Evolutionary conservation across 441 rosid genomes (phyloP).

Genomic region (Arabidopsis hybrid): DNA sequence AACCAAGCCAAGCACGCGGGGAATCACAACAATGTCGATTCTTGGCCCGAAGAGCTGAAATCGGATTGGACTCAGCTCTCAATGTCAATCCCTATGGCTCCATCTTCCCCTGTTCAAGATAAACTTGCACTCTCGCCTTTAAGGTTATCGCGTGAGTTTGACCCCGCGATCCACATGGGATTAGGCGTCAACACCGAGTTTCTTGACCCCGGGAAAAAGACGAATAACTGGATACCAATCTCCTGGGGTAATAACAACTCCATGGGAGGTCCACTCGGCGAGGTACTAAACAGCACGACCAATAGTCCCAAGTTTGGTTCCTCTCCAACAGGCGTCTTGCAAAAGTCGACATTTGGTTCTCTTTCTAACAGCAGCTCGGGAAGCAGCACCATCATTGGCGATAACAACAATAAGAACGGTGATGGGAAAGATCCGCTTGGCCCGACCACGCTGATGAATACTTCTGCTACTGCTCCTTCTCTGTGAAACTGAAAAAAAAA

Average conservation of each 20-base stretch:
- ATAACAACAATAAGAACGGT: conserved; percentile 45
- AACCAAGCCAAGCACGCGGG: conserved; percentile 50
- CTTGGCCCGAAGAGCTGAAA: conserved; percentile 70
- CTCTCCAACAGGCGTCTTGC: conserved; percentile 79
- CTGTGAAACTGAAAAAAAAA: conserved; percentile 14
- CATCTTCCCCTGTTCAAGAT: conserved; percentile 54
- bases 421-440: conserved; percentile 44
- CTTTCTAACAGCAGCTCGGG: conserved; percentile 80
- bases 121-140: conserved; percentile 60
- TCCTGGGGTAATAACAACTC: conserved; percentile 68
- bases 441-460: conserved; percentile 28
- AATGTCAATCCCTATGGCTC: conserved; percentile 66
- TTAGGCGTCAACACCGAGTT: conserved; percentile 46
- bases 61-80: conserved; percentile 79
- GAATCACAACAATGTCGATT: conserved; percentile 40
- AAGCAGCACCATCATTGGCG: conserved; percentile 63
- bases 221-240: conserved; percentile 65
- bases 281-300: conserved; percentile 64
- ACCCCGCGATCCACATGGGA: conserved; percentile 45
- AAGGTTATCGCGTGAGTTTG: conserved; percentile 59
- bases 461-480: conserved; percentile 34
- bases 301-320: conserved; percentile 61
- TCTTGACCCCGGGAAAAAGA: conserved; percentile 53
- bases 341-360: conserved; percentile 62
- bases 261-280: conserved; percentile 87